These are phyloP conservation scores for Lactarius tabidus DNA, from an alignment of 768 basidiomycete species.

Conservation along the genomic window DNA sequence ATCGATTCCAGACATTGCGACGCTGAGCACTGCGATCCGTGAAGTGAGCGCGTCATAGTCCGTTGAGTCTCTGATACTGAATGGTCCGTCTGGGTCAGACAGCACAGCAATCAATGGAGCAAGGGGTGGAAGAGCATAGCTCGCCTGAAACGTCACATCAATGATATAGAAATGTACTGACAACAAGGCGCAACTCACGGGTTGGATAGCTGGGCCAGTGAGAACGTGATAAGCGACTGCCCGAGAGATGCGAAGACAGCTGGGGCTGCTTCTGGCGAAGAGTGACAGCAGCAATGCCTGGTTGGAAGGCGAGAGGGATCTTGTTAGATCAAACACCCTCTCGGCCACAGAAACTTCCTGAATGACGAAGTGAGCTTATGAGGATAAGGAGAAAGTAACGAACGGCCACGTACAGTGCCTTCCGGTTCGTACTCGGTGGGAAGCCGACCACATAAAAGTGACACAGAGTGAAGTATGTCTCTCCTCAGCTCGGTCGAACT, in stretches of 20 bases:
- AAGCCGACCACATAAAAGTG: conserved; percentile 43
- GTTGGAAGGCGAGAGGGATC: conserved; percentile 43
- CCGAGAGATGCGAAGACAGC: conserved; percentile 52
- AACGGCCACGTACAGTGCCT: conserved; percentile 6
- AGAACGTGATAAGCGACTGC: conserved; percentile 53
- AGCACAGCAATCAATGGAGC: conserved; percentile 49
- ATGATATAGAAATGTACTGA: neutral
- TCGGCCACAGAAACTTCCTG: conserved; percentile 48
- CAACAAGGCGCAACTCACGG: conserved; percentile 11
- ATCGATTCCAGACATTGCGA: conserved; percentile 55
- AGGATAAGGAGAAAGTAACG: neutral
- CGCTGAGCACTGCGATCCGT: conserved; percentile 52
- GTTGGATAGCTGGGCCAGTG: conserved; percentile 27
- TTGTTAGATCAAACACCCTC: conserved; percentile 42
- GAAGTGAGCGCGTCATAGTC: conserved; percentile 60
- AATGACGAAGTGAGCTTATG: neutral
- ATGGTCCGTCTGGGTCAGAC: conserved; percentile 40
- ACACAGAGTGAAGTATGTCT: conserved; percentile 46
- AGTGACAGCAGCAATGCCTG: conserved; percentile 49
- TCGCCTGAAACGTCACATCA: conserved; percentile 21
- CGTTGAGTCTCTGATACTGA: conserved; percentile 30
- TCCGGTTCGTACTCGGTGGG: conserved; percentile 31
- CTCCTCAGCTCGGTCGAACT: conserved; percentile 42
- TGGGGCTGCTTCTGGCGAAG: conserved; percentile 48
- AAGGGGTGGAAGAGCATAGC: conserved; percentile 48